phyloP scores from a whole-genome alignment of 2,329 filamentous ascomycete species.

The Fusarium guadeloupense region DNA sequence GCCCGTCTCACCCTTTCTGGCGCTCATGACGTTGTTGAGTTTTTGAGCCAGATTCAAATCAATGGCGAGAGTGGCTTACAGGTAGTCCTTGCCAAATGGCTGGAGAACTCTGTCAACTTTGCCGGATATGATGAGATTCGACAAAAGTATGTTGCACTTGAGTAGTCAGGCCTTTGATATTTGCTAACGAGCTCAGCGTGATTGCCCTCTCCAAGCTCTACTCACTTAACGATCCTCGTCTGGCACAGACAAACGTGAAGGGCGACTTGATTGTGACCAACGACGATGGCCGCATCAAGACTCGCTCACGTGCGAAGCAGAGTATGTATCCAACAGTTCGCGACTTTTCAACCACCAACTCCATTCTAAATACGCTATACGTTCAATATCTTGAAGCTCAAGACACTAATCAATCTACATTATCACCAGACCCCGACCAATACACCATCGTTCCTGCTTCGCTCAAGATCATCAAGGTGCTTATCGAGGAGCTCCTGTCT shows the following conservation, averaged over 20 bases:
- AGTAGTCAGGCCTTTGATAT: background rate
- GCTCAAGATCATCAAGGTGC: slow-evolving; percentile 94
- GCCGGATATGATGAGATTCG: slow-evolving; percentile 98
- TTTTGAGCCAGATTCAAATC: slow-evolving; percentile 85
- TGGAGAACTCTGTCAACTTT: slow-evolving; percentile 96
- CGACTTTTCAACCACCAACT: slow-evolving; percentile 29
- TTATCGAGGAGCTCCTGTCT: slow-evolving; percentile 89
- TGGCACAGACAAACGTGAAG: slow-evolving; percentile 84
- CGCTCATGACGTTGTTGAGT: slow-evolving; percentile 89
- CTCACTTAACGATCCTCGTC: slow-evolving; percentile 81
- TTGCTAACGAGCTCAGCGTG: slow-evolving; percentile 66
- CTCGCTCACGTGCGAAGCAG: slow-evolving; percentile 85
- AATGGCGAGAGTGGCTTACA: slow-evolving; percentile 83
- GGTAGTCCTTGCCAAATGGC: slow-evolving; percentile 92
- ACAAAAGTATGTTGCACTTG: slow-evolving; percentile 76
- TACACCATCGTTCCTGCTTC: slow-evolving; percentile 88
- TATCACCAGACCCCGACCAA: slow-evolving; percentile 76
- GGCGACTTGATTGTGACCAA: slow-evolving; percentile 87
- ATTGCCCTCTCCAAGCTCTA: slow-evolving; percentile 94
- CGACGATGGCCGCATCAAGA: slow-evolving; percentile 85
- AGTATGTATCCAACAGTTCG: slow-evolving; percentile 61
- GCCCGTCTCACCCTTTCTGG: slow-evolving; percentile 87
- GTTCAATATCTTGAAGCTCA: slow-evolving; percentile 27
- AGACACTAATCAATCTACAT: slow-evolving; percentile 41
- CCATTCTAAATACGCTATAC: slow-evolving; percentile 34